A percentile compares a stretch with the other conserved stretches of the same genome.
phyloP scores from a whole-genome alignment of 768 basidiomycete genomes.

The Mycena amicta region DNA sequence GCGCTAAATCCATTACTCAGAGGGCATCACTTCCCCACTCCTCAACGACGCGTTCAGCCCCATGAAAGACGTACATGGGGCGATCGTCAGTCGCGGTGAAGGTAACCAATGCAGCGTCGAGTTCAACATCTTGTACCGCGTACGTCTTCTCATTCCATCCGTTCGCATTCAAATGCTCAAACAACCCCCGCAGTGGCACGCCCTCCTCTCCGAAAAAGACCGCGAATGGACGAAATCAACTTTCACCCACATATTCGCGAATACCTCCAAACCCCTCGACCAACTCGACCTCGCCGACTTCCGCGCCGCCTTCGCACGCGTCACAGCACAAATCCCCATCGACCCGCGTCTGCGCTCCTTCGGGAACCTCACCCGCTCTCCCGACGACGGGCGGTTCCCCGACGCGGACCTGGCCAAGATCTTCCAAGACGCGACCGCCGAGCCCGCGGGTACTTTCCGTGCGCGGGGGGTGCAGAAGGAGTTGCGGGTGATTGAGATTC shows the following conservation, averaged over 20 bases:
- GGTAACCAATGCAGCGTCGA: conserved; percentile 73
- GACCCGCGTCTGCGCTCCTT: conserved; percentile 47
- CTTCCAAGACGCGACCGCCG: conserved; percentile 48
- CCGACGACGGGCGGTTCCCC: conserved; percentile 50
- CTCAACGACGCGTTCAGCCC: conserved; percentile 45
- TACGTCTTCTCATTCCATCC: conserved; percentile 21
- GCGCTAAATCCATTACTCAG: too few species aligned
- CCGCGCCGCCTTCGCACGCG: conserved; percentile 14
- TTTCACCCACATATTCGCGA: conserved; percentile 42
- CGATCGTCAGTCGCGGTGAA: conserved; percentile 46
- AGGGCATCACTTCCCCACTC: neutral
- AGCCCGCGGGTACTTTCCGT: conserved; percentile 48
- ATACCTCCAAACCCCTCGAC: conserved; percentile 36
- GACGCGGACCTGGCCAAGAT: conserved; percentile 55
- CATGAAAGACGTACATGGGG: conserved; percentile 36
- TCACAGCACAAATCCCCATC: conserved; percentile 18
- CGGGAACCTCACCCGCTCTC: conserved; percentile 46
- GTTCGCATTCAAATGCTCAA: neutral
- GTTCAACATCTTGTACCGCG: conserved; percentile 56
- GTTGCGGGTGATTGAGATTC: conserved; percentile 54
- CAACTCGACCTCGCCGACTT: conserved; percentile 33
- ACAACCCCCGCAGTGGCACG: conserved; percentile 51
- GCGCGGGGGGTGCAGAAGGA: conserved; percentile 50
- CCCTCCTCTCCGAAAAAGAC: conserved; percentile 51
- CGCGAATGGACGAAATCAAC: conserved; percentile 51